Percentiles rank a stretch among this genome's conserved stretches.
These are phyloP conservation scores for Xylariaceae sp. DNA, from an alignment of 2,329 filamentous ascomycete species.

Conservation along the genomic window DNA sequence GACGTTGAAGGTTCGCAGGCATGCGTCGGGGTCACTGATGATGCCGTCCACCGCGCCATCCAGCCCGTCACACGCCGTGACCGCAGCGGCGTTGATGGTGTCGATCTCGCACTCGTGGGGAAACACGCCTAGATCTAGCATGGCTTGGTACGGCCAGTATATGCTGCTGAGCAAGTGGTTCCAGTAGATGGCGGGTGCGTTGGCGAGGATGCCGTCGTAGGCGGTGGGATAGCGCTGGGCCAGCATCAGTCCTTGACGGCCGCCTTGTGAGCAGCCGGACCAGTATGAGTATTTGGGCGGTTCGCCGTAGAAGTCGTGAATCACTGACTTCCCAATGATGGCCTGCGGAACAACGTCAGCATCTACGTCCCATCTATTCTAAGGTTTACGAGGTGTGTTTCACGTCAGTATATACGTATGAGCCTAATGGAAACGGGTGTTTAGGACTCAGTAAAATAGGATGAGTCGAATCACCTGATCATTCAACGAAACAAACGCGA, in stretches of 20 bases:
- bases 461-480: too few species aligned
- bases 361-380: too few species aligned
- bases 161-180: conserved; percentile 8
- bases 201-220: conserved; percentile 49
- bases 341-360: too few species aligned
- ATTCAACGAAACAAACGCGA: conserved; percentile 33
- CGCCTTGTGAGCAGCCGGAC: conserved; percentile 51
- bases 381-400: too few species aligned
- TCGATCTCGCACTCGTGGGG: conserved; percentile 13
- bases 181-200: conserved; percentile 29
- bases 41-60: conserved; percentile 45
- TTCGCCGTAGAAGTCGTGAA: conserved; percentile 41
- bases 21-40: conserved; percentile 20
- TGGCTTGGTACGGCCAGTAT: conserved; percentile 34
- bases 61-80: conserved; percentile 42
- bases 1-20: too few species aligned
- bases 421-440: too few species aligned
- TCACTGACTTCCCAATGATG: conserved; percentile 43
- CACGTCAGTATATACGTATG: too few species aligned
- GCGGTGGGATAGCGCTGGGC: conserved; percentile 48
- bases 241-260: conserved; percentile 48
- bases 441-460: too few species aligned
- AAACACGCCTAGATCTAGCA: conserved; percentile 25
- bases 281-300: conserved; percentile 46
- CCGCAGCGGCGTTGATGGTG: conserved; percentile 34